A percentile compares a stretch with the other conserved stretches of the same genome.
phyloP scores from a whole-genome alignment of 2,329 filamentous ascomycete genomes.

The Emergomyces pasteurianus region DNA sequence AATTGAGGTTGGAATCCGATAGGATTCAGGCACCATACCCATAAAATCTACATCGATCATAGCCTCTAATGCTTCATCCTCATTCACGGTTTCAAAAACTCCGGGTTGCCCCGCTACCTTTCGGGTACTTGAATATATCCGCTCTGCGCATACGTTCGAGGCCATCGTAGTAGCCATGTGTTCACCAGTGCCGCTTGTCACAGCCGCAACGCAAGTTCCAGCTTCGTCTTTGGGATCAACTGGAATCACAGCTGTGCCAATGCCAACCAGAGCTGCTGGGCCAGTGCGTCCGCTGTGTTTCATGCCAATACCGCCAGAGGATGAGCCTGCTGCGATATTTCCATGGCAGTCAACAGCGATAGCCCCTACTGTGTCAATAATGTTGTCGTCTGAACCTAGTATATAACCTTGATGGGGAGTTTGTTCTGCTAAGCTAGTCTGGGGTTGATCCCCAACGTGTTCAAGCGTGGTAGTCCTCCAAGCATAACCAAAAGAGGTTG shows the following conservation, averaged over 20 bases:
- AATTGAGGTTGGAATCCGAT: background rate
- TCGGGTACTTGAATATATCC: slow-evolving; percentile 61
- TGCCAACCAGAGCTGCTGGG: slow-evolving; percentile 81
- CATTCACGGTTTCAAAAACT: slow-evolving; percentile 51
- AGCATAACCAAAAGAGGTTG: background rate
- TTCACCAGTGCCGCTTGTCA: slow-evolving; percentile 91
- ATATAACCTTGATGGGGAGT: slow-evolving; percentile 1
- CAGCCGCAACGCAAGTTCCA: slow-evolving; percentile 60
- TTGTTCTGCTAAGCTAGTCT: slow-evolving; percentile 1
- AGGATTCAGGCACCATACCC: slow-evolving; percentile 35
- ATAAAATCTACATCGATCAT: slow-evolving; percentile 89
- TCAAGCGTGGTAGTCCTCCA: background rate
- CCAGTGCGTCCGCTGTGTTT: slow-evolving; percentile 87
- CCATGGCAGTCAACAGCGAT: slow-evolving; percentile 82
- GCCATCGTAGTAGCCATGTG: slow-evolving; percentile 96
- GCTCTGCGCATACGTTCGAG: slow-evolving; percentile 71
- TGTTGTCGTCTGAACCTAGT: slow-evolving; percentile 41
- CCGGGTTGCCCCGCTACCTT: slow-evolving; percentile 45
- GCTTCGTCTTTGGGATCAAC: slow-evolving; percentile 57
- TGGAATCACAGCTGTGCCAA: slow-evolving; percentile 84
- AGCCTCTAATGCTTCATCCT: slow-evolving; percentile 64
- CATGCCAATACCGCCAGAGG: slow-evolving; percentile 96
- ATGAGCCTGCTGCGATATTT: slow-evolving; percentile 85
- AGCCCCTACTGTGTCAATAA: slow-evolving; percentile 91
- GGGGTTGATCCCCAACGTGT: background rate